Percentiles rank a stretch among this genome's conserved stretches.
Evolutionary conservation across 108 stramenopile species (phyloP).

Genomic region (Fragilariopsis cylindrus): DNA sequence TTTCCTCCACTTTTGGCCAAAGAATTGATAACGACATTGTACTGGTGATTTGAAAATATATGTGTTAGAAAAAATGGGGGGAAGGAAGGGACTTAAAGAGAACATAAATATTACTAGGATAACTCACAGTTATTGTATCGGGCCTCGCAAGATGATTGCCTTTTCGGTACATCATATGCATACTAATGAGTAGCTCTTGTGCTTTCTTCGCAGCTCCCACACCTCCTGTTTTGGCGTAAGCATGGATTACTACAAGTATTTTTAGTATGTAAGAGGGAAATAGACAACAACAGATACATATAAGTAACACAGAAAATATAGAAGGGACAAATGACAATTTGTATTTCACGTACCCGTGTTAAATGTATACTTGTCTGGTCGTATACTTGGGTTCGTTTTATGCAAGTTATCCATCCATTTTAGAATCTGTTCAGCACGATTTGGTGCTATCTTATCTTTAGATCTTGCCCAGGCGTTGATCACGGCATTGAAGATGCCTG

Average conservation of each 20-base stretch:
- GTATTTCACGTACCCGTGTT: constrained; percentile 43
- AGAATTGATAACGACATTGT: constrained; percentile 83
- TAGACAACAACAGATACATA: not conserved
- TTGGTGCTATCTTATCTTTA: constrained; percentile 73
- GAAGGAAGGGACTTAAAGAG: not conserved
- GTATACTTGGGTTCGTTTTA: constrained; percentile 41
- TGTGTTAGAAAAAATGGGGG: not conserved
- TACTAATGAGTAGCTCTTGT: constrained; percentile 66
- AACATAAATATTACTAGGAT: constrained; percentile 3
- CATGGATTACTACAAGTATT: constrained; percentile 65
- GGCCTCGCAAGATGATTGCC: constrained; percentile 74
- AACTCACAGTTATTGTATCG: constrained; percentile 77
- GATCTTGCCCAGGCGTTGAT: constrained; percentile 83
- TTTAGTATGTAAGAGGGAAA: constrained; percentile 13
- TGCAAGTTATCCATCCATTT: constrained; percentile 81
- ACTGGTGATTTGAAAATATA: constrained; percentile 22
- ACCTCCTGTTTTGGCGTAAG: constrained; percentile 57
- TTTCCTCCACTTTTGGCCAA: constrained; percentile 84
- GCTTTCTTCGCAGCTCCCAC: constrained; percentile 76
- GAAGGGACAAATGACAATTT: not conserved
- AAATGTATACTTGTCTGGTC: constrained; percentile 83
- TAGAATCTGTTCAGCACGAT: constrained; percentile 79
- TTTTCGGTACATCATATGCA: constrained; percentile 71
- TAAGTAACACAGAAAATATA: not conserved
- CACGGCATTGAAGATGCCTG: constrained; percentile 86